Conservation (phyloP, 129 eudicot species). For the Flaveria bidentis region DNA sequence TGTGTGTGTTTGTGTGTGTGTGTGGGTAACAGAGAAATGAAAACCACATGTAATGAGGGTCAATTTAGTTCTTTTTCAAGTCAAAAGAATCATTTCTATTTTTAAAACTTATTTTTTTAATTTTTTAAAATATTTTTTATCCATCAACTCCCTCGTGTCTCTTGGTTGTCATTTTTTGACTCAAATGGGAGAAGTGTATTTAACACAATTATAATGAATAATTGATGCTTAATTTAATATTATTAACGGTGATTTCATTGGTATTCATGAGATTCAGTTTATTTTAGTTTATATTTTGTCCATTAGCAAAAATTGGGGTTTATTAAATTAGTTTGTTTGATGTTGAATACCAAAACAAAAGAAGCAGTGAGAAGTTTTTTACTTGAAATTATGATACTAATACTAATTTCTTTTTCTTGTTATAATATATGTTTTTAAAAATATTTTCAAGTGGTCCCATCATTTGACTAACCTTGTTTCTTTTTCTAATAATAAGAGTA, state of each 20-base stretch:
- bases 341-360: background rate
- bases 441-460: too few species aligned
- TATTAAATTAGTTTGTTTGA: background rate
- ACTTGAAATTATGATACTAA: too few species aligned
- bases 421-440: too few species aligned
- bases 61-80: slow-evolving; percentile 29
- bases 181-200: background rate
- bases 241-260: slow-evolving; percentile 23
- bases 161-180: slow-evolving; percentile 38
- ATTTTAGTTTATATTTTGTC: background rate
- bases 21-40: slow-evolving; percentile 11
- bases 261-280: slow-evolving; percentile 11
- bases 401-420: too few species aligned
- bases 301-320: background rate
- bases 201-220: background rate
- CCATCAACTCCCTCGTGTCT: slow-evolving; percentile 35
- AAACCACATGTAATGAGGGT: slow-evolving; percentile 33
- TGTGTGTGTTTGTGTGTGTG: slow-evolving; percentile 9
- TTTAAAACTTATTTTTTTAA: background rate
- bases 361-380: background rate
- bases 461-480: too few species aligned
- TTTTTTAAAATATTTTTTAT: background rate
- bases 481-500: too few species aligned
- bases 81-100: slow-evolving; percentile 41
- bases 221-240: background rate